These are phyloP conservation scores for Hyphopichia homilentoma DNA, from an alignment of 805 yeast genomes.

Conservation along the genomic window DNA sequence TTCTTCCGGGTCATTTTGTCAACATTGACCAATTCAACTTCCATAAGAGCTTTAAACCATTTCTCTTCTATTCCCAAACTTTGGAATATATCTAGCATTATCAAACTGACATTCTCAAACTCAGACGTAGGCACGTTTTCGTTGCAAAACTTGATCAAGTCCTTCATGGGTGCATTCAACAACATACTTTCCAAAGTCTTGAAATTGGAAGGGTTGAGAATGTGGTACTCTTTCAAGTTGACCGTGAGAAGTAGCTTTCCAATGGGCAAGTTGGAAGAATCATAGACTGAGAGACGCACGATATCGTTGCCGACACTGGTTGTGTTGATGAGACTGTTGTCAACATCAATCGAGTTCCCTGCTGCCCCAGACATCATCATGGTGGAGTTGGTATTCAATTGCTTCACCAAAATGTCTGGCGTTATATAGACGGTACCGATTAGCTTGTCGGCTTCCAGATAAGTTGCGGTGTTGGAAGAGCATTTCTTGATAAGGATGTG, in stretches of 20 bases:
- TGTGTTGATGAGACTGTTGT: constrained; percentile 2
- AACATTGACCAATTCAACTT: constrained; percentile 54
- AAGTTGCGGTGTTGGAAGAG: constrained; percentile 15
- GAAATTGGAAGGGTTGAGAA: constrained; percentile 60
- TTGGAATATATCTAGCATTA: constrained; percentile 72
- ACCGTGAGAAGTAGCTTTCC: constrained; percentile 58
- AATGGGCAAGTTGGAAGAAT: constrained; percentile 39
- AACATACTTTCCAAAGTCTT: constrained; percentile 61
- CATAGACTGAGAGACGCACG: constrained; percentile 45
- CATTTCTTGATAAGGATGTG: constrained; percentile 45
- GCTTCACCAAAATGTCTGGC: constrained; percentile 44
- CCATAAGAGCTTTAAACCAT: constrained; percentile 71
- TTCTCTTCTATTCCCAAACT: constrained; percentile 61
- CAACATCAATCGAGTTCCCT: constrained; percentile 17
- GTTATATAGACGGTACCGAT: constrained; percentile 55
- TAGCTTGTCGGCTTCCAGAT: constrained; percentile 33
- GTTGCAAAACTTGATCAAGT: constrained; percentile 48
- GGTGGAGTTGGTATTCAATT: constrained; percentile 28
- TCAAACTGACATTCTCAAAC: constrained; percentile 52
- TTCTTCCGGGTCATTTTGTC: constrained; percentile 43
- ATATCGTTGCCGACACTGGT: constrained; percentile 23
- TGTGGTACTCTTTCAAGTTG: constrained; percentile 48
- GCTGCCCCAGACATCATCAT: constrained; percentile 24
- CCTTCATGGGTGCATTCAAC: constrained; percentile 46
- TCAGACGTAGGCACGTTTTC: constrained; percentile 34